These are phyloP conservation scores for Sporothrix luriei DNA, from an alignment of 2,329 filamentous ascomycete genomes.

Conservation along the genomic window DNA sequence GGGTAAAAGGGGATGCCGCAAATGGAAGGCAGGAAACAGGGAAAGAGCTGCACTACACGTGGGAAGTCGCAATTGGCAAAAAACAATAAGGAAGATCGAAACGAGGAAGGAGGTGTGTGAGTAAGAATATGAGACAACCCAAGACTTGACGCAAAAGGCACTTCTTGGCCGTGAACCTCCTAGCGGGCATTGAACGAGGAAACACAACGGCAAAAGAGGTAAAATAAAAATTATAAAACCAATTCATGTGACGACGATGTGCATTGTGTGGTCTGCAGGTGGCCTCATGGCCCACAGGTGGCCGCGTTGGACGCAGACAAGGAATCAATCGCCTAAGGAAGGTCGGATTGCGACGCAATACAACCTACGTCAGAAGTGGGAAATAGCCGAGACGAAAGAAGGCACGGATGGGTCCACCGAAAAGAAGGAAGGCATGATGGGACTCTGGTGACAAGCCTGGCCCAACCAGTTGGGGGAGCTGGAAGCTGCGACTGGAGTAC, in stretches of 20 bases:
- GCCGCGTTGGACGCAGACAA: neutral
- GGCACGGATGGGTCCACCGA: constrained; percentile 9
- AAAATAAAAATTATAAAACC: neutral
- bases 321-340: constrained; percentile 11
- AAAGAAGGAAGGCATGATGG: constrained; percentile 20
- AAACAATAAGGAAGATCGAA: neutral
- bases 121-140: constrained; percentile 25
- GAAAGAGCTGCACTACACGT: neutral
- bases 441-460: constrained; percentile 11
- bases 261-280: constrained; percentile 3
- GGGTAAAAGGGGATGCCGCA: neutral
- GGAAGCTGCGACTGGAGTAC: neutral
- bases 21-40: neutral
- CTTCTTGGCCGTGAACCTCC: constrained; percentile 5
- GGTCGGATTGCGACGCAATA: constrained; percentile 5
- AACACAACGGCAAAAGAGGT: neutral
- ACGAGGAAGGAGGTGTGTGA: constrained; percentile 18
- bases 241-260: neutral
- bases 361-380: constrained; percentile 30
- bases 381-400: constrained; percentile 26
- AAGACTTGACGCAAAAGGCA: neutral
- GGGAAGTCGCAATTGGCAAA: constrained; percentile 19
- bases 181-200: neutral
- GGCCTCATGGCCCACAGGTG: neutral
- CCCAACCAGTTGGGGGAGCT: neutral